Base-by-base conservation (phyloP, 495 filamentous ascomycete genomes). In the Pyrenopolyporus hunteri region DNA sequence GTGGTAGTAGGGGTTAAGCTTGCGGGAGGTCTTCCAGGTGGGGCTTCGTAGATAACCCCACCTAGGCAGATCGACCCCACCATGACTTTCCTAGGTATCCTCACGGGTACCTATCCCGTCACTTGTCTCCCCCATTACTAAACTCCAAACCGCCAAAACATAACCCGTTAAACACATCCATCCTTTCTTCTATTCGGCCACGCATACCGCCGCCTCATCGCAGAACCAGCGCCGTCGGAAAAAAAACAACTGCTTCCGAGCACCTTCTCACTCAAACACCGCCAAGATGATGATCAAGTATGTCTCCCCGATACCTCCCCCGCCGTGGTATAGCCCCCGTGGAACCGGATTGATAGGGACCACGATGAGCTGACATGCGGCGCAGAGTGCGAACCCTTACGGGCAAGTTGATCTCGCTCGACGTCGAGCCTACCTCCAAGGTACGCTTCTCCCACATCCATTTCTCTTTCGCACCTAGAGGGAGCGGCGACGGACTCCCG, bases 321-420 rank as follows among this genome's bases (percentile, higher is more conserved):
- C 56, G 55, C 54, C 19, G 42, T 42, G 29, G 42, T 35, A 28
- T 17, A 29, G 29, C 31, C n/a, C 10, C 37, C 45, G n/a, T 26
- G 10, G 45, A 14, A 32, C 43, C 54, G 28, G 26, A 42, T 36
- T 35, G 36, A 44, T 9, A 14, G 31, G n/a, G n/a, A n/a, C n/a
- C n/a, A n/a, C n/a, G n/a, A n/a, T n/a, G n/a, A 47, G 54, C 51
- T 53, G 32, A 59, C 57, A 50, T 3, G 42, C 14, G n/a, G 11
- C 25, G 22, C 61, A 98, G 94, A 81, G 94, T 98, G 74, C 89
- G 94, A 70, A 98, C 94, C 66, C 86, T 98, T 53, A 98, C 94
- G 46, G 95, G 94, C 68, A 97, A 98, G 80, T 91, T 98, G 77
- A 98, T 98, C 76, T 93, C 97, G 78, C 85, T 98, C 51, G 92